A percentile compares a stretch with the other conserved stretches of the same genome.
These are phyloP conservation scores for Fagus crenata DNA, from an alignment of 306 rosid genomes.

Conservation along the genomic window DNA sequence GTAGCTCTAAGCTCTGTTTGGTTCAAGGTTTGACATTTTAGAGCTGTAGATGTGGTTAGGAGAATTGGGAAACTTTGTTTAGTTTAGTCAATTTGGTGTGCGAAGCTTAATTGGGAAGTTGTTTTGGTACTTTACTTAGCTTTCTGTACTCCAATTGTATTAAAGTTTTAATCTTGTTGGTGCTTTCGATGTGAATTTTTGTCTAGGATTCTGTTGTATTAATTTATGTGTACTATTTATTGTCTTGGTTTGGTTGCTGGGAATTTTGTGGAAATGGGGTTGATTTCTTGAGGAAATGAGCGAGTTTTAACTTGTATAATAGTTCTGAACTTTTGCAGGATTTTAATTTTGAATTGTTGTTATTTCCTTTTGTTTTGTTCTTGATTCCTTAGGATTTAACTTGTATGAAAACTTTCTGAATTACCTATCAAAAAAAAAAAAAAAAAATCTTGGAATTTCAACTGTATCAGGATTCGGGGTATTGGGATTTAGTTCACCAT, in stretches of 20 bases:
- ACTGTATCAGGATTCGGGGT: not conserved
- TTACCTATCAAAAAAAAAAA: not conserved
- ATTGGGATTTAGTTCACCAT: not conserved
- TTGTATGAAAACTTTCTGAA: not conserved
- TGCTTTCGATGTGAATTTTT: too few species aligned
- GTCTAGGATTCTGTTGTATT: too few species aligned
- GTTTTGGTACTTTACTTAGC: too few species aligned
- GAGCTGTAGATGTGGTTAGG: not conserved
- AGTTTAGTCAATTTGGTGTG: not conserved
- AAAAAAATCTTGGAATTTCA: not conserved
- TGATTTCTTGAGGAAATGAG: too few species aligned
- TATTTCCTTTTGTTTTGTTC: not conserved
- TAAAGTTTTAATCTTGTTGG: too few species aligned
- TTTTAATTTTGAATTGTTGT: too few species aligned
- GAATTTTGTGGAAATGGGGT: too few species aligned
- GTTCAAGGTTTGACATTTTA: not conserved
- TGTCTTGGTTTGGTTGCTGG: too few species aligned
- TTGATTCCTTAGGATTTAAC: not conserved
- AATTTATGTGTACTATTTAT: too few species aligned
- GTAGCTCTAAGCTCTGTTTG: conserved; percentile 10
- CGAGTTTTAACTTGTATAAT: too few species aligned
- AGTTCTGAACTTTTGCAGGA: not conserved
- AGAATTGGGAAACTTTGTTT: not conserved
- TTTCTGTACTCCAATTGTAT: too few species aligned
- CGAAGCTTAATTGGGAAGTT: not conserved